These are phyloP conservation scores for Gnaphalium uliginosum DNA, from an alignment of 129 eudicot species.

Conservation along the genomic window DNA sequence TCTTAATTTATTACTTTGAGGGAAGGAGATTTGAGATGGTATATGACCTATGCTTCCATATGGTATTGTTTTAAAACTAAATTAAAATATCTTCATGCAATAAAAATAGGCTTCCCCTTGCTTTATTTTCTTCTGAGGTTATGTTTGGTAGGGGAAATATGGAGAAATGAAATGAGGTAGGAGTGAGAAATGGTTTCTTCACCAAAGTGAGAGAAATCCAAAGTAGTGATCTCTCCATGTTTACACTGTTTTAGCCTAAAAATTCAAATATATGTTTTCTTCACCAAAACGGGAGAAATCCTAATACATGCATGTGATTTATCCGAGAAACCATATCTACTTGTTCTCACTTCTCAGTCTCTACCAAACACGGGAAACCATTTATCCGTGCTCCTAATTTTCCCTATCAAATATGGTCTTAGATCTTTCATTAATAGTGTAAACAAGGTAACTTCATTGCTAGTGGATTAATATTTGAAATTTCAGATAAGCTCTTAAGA, in stretches of 20 bases:
- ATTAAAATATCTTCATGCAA: not conserved
- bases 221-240: not conserved
- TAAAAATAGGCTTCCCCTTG: not conserved
- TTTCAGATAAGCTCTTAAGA: slow-evolving; percentile 5
- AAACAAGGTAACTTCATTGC: not conserved
- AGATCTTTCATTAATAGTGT: not conserved
- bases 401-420: not conserved
- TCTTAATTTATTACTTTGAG: slow-evolving; percentile 3
- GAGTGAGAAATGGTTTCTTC: not conserved
- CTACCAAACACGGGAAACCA: not conserved
- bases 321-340: too few relatives aligned
- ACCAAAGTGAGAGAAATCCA: not conserved
- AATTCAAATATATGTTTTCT: too few relatives aligned
- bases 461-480: not conserved
- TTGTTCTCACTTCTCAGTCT: not conserved
- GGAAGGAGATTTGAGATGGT: slow-evolving; percentile 6
- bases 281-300: too few relatives aligned
- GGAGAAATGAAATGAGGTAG: not conserved
- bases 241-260: too few relatives aligned
- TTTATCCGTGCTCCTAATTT: not conserved
- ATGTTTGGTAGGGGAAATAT: not conserved
- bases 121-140: not conserved
- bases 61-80: not conserved
- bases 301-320: too few relatives aligned
- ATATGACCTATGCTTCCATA: slow-evolving; percentile 3